phyloP scores from a whole-genome alignment of 1,284 basidiomycete genomes.

The Cystobasidium slooffiae region DNA sequence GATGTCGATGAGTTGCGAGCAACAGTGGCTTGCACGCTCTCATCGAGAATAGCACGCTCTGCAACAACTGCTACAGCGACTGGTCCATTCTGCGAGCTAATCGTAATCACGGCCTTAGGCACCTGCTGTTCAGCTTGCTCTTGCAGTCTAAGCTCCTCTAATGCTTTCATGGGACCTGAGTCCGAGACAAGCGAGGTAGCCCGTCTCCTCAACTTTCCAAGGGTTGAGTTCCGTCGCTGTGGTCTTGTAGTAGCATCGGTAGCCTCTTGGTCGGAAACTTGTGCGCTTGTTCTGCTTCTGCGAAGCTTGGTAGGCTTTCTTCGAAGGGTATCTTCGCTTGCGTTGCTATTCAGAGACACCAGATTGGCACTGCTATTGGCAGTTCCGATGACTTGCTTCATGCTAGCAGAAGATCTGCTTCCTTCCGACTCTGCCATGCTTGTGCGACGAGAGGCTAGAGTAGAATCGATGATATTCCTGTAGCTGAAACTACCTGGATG shows the following conservation, averaged over 20 bases:
- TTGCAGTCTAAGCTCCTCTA: constrained; percentile 6
- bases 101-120: not conserved
- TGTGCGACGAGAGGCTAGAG: constrained; percentile 22
- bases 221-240: constrained; percentile 3
- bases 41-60: constrained; percentile 10
- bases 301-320: constrained; percentile 26
- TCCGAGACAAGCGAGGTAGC: constrained; percentile 32
- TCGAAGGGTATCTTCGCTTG: not conserved
- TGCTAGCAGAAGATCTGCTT: constrained; percentile 6
- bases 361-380: constrained; percentile 16
- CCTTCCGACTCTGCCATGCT: constrained; percentile 37
- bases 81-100: not conserved
- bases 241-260: constrained; percentile 13
- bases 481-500: constrained; percentile 36
- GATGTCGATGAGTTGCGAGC: constrained; percentile 41
- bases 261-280: constrained; percentile 22
- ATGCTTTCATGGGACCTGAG: constrained; percentile 17
- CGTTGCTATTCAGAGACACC: not conserved
- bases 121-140: constrained; percentile 3
- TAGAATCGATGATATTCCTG: constrained; percentile 26
- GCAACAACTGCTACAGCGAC: not conserved
- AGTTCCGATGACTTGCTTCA: constrained; percentile 19
- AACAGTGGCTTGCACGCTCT: constrained; percentile 22
- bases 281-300: constrained; percentile 25
- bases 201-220: constrained; percentile 29